Base-by-base conservation (phyloP, 2,329 filamentous ascomycete species). In the Pseudopithomyces chartarum region DNA sequence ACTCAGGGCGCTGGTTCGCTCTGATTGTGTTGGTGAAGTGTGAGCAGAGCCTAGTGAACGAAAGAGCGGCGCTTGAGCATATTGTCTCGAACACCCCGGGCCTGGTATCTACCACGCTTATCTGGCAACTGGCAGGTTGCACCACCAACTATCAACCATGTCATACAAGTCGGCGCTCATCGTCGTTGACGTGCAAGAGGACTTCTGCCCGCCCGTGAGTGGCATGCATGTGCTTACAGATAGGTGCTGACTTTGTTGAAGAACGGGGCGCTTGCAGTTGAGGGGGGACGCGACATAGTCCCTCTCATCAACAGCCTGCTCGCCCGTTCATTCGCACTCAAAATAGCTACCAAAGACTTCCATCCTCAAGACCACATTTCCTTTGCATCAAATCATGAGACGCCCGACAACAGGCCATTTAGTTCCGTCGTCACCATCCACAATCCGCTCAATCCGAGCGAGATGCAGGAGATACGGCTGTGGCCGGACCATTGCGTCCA, bases 401-500 rank as follows among this genome's bases (percentile, higher is more conserved):
- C 79, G 12, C 85, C 85, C 2, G 80, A 84, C 67, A 88, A 90
- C 68, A 74, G 80, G 58, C 86, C 94, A 0, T 97, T 90, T 73
- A 79, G 82, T 33, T 89, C 89, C 38, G 79, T 77, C 32, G 80
- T 86, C 50, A 85, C 80, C 2, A 87, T 97, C 69, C 71, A 71
- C 52, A 91, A 93, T 76, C 90, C 90, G 1, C 63, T 77, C 61
- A 86, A 91, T 75, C 74, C 84, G 4, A 66, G 80, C 8, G 86
- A 90, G 71, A 82, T 79, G 22, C 88, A 92, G 78, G 75, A 80
- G 39, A 88, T 88, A 53, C 82, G 86, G 38, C 83, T 99, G 10
- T 99, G 95, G 95, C 95, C 95, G 0, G 85, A 86, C 20, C 95
- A 99, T 79, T 98, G 95, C 78, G 84, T 98, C 8, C 88, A 91